A percentile compares a stretch with the other conserved stretches of the same genome.
Evolutionary conservation across 495 filamentous ascomycete species (phyloP).

Genomic region (Letharia columbiana): DNA sequence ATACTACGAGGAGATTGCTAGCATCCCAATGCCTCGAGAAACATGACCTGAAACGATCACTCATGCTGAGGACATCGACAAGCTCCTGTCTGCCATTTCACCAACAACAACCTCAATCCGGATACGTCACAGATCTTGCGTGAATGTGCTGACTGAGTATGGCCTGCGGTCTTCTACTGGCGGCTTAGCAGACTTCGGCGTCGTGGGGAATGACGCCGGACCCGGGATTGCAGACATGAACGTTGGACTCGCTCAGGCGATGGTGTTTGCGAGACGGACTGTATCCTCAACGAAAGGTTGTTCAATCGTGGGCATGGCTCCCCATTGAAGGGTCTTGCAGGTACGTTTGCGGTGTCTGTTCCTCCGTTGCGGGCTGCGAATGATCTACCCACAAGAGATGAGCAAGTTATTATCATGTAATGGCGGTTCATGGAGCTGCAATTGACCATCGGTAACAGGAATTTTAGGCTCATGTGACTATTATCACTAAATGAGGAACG

Average conservation of each 20-base stretch:
- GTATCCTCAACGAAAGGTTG: not conserved
- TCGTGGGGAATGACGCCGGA: not conserved
- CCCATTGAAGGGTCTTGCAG: not conserved
- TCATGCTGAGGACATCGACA: too few relatives aligned
- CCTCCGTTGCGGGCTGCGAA: not conserved
- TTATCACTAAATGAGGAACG: too few relatives aligned
- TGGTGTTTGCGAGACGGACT: not conserved
- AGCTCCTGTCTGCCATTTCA: not conserved
- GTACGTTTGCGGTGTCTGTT: too few relatives aligned
- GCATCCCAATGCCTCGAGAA: not conserved
- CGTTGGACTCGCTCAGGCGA: not conserved
- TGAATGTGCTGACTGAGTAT: too few relatives aligned
- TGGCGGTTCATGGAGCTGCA: not conserved
- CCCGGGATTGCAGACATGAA: not conserved
- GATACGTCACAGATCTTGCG: too few relatives aligned
- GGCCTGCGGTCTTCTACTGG: not conserved
- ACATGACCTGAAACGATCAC: not conserved
- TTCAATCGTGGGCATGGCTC: not conserved
- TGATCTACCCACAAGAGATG: not conserved
- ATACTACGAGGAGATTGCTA: not conserved
- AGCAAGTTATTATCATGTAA: not conserved
- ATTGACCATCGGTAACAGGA: not conserved
- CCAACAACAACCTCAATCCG: not conserved
- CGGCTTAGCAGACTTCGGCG: not conserved
- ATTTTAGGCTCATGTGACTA: not conserved